Percentiles rank a stretch among this genome's conserved stretches.
Conservation (phyloP, 2,329 filamentous ascomycete genomes). For the Graphilbum sp. region DNA sequence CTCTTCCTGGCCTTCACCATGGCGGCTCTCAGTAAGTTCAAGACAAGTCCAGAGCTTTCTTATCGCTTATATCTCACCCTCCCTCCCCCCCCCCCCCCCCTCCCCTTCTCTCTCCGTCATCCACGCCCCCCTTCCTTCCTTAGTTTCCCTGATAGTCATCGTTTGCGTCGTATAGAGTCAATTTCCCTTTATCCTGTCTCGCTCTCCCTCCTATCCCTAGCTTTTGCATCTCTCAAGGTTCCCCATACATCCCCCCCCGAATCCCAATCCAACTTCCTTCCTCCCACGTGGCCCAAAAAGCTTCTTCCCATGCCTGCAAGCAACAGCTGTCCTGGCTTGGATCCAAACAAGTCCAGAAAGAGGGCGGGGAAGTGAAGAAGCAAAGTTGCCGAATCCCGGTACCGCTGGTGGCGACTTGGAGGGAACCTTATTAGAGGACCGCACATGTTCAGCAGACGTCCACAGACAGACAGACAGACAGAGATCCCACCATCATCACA, state of each 20-base stretch:
- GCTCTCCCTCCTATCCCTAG: background rate
- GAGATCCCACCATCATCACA: background rate
- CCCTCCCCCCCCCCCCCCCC: conserved; percentile 29
- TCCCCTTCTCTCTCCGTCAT: too few relatives aligned
- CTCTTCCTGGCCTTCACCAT: conserved; percentile 24
- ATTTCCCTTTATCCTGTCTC: background rate
- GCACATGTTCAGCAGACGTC: background rate
- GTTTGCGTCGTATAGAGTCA: too few relatives aligned
- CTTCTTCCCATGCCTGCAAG: background rate
- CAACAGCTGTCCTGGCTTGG: background rate
- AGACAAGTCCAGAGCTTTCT: background rate
- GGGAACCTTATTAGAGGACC: too few relatives aligned
- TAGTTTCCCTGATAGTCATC: too few relatives aligned
- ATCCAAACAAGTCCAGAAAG: background rate
- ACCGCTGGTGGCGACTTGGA: too few relatives aligned
- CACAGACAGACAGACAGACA: background rate
- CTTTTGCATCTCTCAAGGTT: background rate
- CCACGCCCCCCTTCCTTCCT: too few relatives aligned
- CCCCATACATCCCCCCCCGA: too few relatives aligned
- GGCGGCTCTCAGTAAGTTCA: conserved; percentile 10
- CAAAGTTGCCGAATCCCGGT: too few relatives aligned
- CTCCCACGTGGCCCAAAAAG: background rate
- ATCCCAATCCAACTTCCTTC: background rate
- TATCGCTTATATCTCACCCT: conserved; percentile 22
- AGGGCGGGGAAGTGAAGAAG: too few relatives aligned